Percentiles rank a stretch among this genome's conserved stretches.
Conservation (phyloP, 345 rosid genomes). For the Rhodamnia argentea region DNA sequence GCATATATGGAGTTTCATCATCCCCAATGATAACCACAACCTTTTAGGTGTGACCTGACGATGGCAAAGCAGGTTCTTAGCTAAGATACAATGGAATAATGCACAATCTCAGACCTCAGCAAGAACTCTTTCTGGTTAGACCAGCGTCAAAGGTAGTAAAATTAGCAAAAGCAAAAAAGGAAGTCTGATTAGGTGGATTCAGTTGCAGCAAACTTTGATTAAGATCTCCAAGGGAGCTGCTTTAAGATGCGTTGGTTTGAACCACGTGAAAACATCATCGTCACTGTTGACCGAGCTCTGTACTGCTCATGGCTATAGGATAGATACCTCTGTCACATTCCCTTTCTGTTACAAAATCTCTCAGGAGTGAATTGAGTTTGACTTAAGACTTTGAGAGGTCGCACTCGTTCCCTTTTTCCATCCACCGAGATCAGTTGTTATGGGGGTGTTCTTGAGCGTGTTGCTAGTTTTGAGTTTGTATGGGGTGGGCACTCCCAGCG, state of each 20-base stretch:
- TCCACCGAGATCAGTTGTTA: constrained; percentile 14
- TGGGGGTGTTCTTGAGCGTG: constrained; percentile 2
- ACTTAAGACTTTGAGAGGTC: not conserved
- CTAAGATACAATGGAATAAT: not conserved
- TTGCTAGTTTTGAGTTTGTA: constrained; percentile 10
- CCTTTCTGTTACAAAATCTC: not conserved
- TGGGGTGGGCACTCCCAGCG: constrained; percentile 1
- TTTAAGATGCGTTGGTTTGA: constrained; percentile 23
- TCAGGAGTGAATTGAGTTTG: not conserved
- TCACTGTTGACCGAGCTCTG: not conserved
- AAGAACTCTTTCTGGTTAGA: not conserved
- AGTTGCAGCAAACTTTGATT: constrained; percentile 37
- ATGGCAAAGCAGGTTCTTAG: not conserved
- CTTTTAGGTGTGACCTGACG: not conserved
- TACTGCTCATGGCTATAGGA: not conserved
- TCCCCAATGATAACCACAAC: not conserved
- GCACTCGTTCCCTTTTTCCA: not conserved
- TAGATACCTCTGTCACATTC: not conserved
- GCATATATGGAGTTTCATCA: not conserved
- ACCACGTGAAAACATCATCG: constrained; percentile 1
- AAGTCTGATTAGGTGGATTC: constrained; percentile 7
- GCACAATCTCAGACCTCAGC: not conserved
- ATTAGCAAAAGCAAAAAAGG: not conserved
- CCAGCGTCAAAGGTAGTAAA: not conserved
- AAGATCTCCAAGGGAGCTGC: not conserved